A percentile compares a stretch with the other conserved stretches of the same genome.
Evolutionary conservation across 805 yeast species (phyloP).

Genomic region (Wickerhamiella dianesei): DNA sequence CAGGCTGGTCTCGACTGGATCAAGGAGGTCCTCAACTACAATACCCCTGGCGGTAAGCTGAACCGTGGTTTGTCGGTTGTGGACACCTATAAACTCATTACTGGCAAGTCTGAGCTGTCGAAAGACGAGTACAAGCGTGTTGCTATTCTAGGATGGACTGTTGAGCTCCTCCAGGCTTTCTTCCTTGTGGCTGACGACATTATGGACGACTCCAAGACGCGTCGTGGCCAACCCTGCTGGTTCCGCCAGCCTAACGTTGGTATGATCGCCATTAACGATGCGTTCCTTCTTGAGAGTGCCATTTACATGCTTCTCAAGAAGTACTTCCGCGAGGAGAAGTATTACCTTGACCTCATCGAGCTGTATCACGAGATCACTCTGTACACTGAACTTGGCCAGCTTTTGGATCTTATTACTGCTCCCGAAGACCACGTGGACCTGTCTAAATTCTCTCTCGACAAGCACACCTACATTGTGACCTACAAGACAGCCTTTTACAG

Average conservation of each 20-base stretch:
- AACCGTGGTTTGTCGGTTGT: conserved; percentile 94
- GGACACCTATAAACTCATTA: conserved; percentile 76
- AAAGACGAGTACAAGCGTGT: conserved; percentile 66
- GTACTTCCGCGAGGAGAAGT: conserved; percentile 67
- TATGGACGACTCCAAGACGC: conserved; percentile 92
- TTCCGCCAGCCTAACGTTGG: conserved; percentile 65
- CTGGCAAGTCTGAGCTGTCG: conserved; percentile 47
- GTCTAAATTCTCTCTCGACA: conserved; percentile 67
- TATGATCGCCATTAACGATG: conserved; percentile 91
- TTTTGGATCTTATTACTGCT: conserved; percentile 89
- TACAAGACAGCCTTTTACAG: conserved; percentile 97
- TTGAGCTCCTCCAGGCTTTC: conserved; percentile 89
- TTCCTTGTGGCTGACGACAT: conserved; percentile 96
- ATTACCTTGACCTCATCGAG: conserved; percentile 82
- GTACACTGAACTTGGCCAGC: conserved; percentile 95
- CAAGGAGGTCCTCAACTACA: conserved; percentile 53
- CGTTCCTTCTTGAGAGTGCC: conserved; percentile 93
- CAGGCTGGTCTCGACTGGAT: conserved; percentile 79
- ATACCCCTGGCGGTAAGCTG: conserved; percentile 92
- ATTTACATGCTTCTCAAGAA: conserved; percentile 80
- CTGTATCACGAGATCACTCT: conserved; percentile 94
- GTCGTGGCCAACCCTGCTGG: conserved; percentile 99
- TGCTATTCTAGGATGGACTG: conserved; percentile 87
- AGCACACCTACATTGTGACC: conserved; percentile 89
- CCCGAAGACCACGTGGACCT: conserved; percentile 92